A percentile compares a stretch with the other conserved stretches of the same genome.
phyloP scores from a whole-genome alignment of 2,329 filamentous ascomycete genomes.

The Colletotrichum nymphaeae region DNA sequence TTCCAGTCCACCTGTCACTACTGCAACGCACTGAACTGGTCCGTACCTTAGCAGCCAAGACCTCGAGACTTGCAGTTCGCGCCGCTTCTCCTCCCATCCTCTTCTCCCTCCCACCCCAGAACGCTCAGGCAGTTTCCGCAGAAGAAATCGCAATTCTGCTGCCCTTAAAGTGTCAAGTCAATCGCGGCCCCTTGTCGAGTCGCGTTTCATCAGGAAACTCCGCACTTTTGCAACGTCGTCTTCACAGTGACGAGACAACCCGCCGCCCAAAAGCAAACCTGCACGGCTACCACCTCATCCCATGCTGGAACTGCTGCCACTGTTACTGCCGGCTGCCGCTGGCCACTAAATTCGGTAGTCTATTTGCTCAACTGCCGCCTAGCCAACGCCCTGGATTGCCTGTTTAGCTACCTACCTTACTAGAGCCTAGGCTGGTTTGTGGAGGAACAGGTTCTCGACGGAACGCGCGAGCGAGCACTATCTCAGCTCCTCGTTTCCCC shows the following conservation, averaged over 20 bases:
- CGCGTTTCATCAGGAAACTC: conserved; percentile 37
- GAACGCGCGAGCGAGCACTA: conserved; percentile 6
- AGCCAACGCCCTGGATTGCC: conserved; percentile 1
- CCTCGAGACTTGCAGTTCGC: neutral
- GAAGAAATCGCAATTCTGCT: conserved; percentile 34
- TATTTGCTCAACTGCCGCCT: conserved; percentile 15
- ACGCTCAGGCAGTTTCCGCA: conserved; percentile 33
- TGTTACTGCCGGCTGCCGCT: conserved; percentile 19
- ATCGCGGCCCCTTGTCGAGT: conserved; percentile 35
- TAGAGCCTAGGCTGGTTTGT: neutral
- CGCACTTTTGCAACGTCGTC: conserved; percentile 33
- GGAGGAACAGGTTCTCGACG: neutral
- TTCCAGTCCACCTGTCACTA: conserved; percentile 22
- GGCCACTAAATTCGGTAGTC: conserved; percentile 11
- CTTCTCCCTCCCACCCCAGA: conserved; percentile 11
- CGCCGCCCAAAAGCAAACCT: neutral
- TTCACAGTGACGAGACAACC: conserved; percentile 14
- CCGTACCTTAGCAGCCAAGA: conserved; percentile 3
- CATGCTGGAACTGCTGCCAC: conserved; percentile 13
- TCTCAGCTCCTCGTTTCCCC: conserved; percentile 10
- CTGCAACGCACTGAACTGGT: conserved; percentile 13
- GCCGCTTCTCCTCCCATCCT: neutral
- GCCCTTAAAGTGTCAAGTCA: conserved; percentile 41
- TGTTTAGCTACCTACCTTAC: neutral
- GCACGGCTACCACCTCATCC: conserved; percentile 9